Evolutionary conservation across 169 alveolate species (phyloP), one percentile per base, ranked within the genome.

Genomic region (Plasmodium cynomolgi): DNA sequence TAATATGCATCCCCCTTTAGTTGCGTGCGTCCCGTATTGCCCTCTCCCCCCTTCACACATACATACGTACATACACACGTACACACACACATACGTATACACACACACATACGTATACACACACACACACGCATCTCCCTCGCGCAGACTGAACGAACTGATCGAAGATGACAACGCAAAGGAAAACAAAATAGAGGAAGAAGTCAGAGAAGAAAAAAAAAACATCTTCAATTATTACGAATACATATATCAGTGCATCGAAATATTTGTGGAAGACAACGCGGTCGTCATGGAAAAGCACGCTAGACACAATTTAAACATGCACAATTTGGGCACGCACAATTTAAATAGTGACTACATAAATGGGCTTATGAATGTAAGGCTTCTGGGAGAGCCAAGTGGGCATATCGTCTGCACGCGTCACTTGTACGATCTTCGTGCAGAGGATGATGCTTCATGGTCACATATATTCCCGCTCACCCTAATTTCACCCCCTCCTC

Each of bases 151-250:
- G 34, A 50, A 68, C 71, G 95, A 91, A 7, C 75, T 91, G 34
- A 81, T 81, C 44, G 92, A 81, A 31, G 92, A 91, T 20, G 92
- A 81, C 26, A 39, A 82, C 58, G 56, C 58, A 13, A 91, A 81
- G 34, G 95, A 91, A 82, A 91, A 82, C 47, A 91, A 91, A 81
- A 82, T 91, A 44, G 95, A 91, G 20, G 95, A 91, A 31, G 95
- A 82, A 91, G 56, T 81, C 50, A 81, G 85, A 72, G 95, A 91
- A 34, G 92, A 91, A 50, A 80, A 88, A 80, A 91, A 72, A 71
- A 91, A 68, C 15, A 50, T 68, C 75, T 73, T 91, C 68, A 91
- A 91, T 82, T 91, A 91, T 77, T 71, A 71, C 56, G 95, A 91
- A 39, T 91, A 81, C 83, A 81, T 91, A 81, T 91, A 91, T 54